Percentiles rank a stretch among this genome's conserved stretches.
These are phyloP conservation scores for Ophiocordyceps camponoti-leonardi DNA, from an alignment of 2,329 filamentous ascomycete genomes.

Conservation along the genomic window DNA sequence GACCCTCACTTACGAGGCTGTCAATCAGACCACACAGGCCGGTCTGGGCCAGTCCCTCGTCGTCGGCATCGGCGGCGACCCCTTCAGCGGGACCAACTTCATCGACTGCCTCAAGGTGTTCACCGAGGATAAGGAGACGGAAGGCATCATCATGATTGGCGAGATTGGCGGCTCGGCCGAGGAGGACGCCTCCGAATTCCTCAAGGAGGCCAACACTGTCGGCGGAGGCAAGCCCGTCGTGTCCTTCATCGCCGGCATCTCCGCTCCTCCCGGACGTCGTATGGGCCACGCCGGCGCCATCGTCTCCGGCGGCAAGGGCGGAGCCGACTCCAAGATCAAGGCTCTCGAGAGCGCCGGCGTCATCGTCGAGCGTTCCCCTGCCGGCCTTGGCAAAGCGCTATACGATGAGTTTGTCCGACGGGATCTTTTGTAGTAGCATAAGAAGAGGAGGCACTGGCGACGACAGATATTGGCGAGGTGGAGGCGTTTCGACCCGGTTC, in stretches of 20 bases:
- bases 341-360: slow-evolving; percentile 88
- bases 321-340: slow-evolving; percentile 93
- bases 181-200: slow-evolving; percentile 94
- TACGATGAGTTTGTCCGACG: slow-evolving; percentile 92
- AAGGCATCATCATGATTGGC: slow-evolving; percentile 99
- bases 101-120: slow-evolving; percentile 98
- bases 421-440: slow-evolving; percentile 61
- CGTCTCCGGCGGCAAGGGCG: slow-evolving; percentile 92
- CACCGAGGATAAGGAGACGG: slow-evolving; percentile 86
- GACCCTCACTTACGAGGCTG: slow-evolving; percentile 97
- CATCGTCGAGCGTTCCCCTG: slow-evolving; percentile 88
- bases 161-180: slow-evolving; percentile 96
- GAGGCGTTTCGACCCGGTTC: background rate
- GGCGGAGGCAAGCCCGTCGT: slow-evolving; percentile 84
- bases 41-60: slow-evolving; percentile 96
- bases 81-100: slow-evolving; percentile 98
- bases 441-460: background rate
- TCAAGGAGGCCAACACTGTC: slow-evolving; percentile 77
- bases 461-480: background rate
- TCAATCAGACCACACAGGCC: slow-evolving; percentile 97
- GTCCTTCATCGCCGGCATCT: slow-evolving; percentile 97
- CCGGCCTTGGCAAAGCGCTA: slow-evolving; percentile 79
- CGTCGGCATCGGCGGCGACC: slow-evolving; percentile 94
- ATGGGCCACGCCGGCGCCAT: slow-evolving; percentile 99
- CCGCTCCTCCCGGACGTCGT: slow-evolving; percentile 82